phyloP scores from a whole-genome alignment of 139 green algal species.

The Trebouxia sp. region DNA sequence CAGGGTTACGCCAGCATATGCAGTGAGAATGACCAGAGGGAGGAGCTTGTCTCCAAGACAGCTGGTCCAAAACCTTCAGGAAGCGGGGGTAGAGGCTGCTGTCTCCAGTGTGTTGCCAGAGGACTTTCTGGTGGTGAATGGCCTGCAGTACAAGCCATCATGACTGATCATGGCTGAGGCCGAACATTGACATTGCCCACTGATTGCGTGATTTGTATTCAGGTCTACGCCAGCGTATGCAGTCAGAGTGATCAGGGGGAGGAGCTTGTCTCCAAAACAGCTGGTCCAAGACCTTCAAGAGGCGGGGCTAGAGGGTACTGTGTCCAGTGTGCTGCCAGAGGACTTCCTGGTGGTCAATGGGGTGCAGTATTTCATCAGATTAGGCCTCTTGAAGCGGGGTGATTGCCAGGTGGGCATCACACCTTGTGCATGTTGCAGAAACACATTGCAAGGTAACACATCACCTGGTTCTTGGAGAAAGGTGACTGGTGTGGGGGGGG shows the following conservation, averaged over 20 bases:
- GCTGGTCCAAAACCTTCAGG: not conserved
- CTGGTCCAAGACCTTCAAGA: not conserved
- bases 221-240: conserved; percentile 34
- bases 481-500: too few relatives aligned
- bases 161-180: too few relatives aligned
- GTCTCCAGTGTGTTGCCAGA: conserved; percentile 55
- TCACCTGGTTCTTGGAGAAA: too few relatives aligned
- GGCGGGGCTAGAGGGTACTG: conserved; percentile 37
- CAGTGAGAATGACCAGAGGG: conserved; percentile 36
- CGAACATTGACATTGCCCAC: too few relatives aligned
- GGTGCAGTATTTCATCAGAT: conserved; percentile 24
- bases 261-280: not conserved
- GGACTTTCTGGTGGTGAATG: conserved; percentile 64
- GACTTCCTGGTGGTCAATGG: conserved; percentile 66
- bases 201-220: not conserved
- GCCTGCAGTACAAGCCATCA: not conserved
- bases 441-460: too few relatives aligned
- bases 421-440: too few relatives aligned
- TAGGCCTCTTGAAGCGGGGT: not conserved
- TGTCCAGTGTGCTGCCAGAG: conserved; percentile 54
- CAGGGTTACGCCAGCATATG: conserved; percentile 33
- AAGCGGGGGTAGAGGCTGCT: conserved; percentile 38
- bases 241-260: conserved; percentile 35
- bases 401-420: conserved; percentile 34
- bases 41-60: not conserved